Conservation (phyloP, 352 stramenopile species). For the Globisporangium orthogonon region DNA sequence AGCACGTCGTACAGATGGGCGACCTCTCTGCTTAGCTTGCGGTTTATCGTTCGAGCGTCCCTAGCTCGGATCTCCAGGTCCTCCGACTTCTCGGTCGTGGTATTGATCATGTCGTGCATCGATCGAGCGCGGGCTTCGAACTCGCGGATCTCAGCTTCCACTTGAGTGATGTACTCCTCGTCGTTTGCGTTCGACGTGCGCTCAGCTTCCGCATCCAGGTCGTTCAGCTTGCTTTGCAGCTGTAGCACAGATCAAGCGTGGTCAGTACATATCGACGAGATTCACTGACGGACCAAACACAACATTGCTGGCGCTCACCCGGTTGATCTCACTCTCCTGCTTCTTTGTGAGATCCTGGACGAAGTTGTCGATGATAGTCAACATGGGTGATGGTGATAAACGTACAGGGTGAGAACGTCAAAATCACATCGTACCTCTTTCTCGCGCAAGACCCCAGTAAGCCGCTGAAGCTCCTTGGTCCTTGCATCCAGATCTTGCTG, state of each 20-base stretch:
- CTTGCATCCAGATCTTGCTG: slow-evolving; percentile 10
- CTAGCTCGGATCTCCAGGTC: background rate
- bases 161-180: background rate
- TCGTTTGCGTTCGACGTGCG: background rate
- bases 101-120: background rate
- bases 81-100: background rate
- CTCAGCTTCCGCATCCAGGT: background rate
- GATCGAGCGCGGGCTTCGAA: slow-evolving; percentile 1
- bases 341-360: slow-evolving; percentile 1
- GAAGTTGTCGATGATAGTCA: background rate
- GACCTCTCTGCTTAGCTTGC: slow-evolving; percentile 4
- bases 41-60: background rate
- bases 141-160: slow-evolving; percentile 1
- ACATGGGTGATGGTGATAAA: background rate
- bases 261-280: background rate
- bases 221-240: slow-evolving; percentile 3
- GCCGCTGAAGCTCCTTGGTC: slow-evolving; percentile 2
- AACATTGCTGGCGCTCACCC: background rate
- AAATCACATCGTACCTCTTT: slow-evolving; percentile 7
- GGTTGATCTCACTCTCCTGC: slow-evolving; percentile 5
- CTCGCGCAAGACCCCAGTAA: slow-evolving; percentile 4
- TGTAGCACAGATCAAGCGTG: background rate
- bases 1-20: background rate
- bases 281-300: background rate
- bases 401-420: too few species aligned